Evolutionary conservation across 345 rosid genomes (phyloP).

Genomic region (Erodium maritimum): DNA sequence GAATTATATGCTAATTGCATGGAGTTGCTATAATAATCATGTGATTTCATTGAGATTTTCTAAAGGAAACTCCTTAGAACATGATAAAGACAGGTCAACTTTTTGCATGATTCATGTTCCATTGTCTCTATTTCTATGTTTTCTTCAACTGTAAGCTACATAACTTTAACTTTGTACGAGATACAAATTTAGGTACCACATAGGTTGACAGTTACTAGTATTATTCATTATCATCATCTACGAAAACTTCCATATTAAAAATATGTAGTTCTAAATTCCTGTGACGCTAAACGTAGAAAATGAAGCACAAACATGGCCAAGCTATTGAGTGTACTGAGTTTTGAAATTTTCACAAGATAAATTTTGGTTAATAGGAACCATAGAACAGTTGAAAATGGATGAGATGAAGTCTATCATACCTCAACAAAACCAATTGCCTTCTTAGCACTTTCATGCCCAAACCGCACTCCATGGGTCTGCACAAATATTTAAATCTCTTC

Average conservation of each 20-base stretch:
- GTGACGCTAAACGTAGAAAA: not conserved
- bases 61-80: not conserved
- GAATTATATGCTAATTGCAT: not conserved
- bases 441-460: conserved; percentile 56
- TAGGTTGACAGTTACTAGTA: not conserved
- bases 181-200: too few species aligned
- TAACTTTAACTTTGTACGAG: not conserved
- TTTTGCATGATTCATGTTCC: not conserved
- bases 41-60: not conserved
- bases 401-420: conserved; percentile 22
- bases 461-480: conserved; percentile 74
- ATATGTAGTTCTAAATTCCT: not conserved
- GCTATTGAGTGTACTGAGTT: not conserved
- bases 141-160: not conserved
- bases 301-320: not conserved
- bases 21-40: not conserved
- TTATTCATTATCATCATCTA: not conserved
- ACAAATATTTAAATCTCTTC: conserved; percentile 3
- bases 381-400: not conserved
- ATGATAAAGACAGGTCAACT: not conserved
- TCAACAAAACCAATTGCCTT: conserved; percentile 75
- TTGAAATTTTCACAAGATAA: not conserved
- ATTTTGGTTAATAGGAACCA: not conserved
- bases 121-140: not conserved
- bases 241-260: not conserved